Percentiles rank a stretch among this genome's conserved stretches.
phyloP scores from a whole-genome alignment of 2,329 filamentous ascomycete genomes.

The Furcasterigmium furcatum region DNA sequence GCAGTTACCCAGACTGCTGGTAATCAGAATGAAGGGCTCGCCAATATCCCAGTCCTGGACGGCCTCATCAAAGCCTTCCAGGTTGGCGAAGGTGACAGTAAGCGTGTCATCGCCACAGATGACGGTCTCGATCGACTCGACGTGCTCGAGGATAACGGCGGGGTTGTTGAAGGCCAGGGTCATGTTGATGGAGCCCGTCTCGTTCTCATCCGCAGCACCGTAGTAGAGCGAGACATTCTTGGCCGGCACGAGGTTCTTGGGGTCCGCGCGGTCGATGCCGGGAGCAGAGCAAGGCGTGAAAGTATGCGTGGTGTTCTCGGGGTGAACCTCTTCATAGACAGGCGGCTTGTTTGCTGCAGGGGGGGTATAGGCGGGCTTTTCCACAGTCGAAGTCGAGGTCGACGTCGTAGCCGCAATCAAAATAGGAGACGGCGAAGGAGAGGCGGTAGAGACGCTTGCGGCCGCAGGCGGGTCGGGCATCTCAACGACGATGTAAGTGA shows the following conservation, averaged over 20 bases:
- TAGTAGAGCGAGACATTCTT: conserved; percentile 14
- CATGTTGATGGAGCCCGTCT: conserved; percentile 16
- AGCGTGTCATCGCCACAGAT: conserved; percentile 10
- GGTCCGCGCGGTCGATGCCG: conserved; percentile 8
- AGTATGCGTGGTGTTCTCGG: conserved; percentile 19
- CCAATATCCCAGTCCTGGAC: conserved; percentile 12
- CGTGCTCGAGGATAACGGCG: conserved; percentile 16
- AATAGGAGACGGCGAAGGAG: neutral
- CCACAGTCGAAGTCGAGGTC: neutral
- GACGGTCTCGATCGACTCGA: conserved; percentile 12
- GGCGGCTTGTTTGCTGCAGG: conserved; percentile 7
- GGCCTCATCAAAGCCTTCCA: conserved; percentile 12
- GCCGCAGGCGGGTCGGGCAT: conserved; percentile 10
- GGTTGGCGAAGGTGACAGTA: conserved; percentile 13
- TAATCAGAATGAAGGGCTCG: conserved; percentile 31
- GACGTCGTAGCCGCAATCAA: conserved; percentile 1
- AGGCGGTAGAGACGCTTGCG: neutral
- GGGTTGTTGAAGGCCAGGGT: conserved; percentile 14
- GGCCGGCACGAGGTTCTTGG: conserved; percentile 14
- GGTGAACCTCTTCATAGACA: conserved; percentile 15
- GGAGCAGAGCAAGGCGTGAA: conserved; percentile 11
- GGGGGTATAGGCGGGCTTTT: neutral
- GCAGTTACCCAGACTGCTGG: conserved; percentile 37
- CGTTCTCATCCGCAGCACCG: conserved; percentile 5
- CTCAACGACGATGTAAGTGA: conserved; percentile 14